A percentile compares a stretch with the other conserved stretches of the same genome.
Conservation (phyloP, 2,329 filamentous ascomycete genomes). For the Thermothelomyces thermophilus region DNA sequence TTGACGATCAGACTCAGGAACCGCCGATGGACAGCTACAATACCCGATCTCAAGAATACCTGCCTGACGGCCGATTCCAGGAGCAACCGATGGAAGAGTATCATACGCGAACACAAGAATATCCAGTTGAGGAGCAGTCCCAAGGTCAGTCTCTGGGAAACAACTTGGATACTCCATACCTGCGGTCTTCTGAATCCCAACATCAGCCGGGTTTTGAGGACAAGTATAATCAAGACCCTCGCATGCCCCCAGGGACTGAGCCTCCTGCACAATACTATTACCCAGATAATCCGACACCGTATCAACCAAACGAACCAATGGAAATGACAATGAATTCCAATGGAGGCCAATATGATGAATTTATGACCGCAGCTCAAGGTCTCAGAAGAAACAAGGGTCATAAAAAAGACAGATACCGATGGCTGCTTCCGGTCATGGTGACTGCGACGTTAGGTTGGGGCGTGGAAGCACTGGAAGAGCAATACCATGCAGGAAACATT, state of each 20-base stretch:
- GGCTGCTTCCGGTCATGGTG: constrained; percentile 16
- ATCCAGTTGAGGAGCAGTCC: background rate
- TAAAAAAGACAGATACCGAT: constrained; percentile 12
- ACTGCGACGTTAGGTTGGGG: constrained; percentile 15
- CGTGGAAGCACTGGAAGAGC: constrained; percentile 10
- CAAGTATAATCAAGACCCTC: background rate
- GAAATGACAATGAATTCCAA: background rate
- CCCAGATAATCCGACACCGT: background rate
- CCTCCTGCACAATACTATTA: background rate
- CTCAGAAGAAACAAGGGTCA: background rate
- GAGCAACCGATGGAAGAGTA: background rate
- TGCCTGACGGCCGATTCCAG: background rate
- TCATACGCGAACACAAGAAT: background rate
- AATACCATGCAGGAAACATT: constrained; percentile 2
- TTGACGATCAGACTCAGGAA: background rate
- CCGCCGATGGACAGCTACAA: background rate
- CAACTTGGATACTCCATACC: background rate
- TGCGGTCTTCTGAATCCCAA: background rate
- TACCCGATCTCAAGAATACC: background rate
- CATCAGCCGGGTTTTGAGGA: background rate
- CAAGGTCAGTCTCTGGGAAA: background rate
- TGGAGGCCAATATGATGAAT: background rate
- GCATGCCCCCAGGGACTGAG: background rate
- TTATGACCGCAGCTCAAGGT: background rate
- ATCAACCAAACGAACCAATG: constrained; percentile 10